Evolutionary conservation across 306 rosid genomes (phyloP).

Genomic region (Vachellia collinsii): DNA sequence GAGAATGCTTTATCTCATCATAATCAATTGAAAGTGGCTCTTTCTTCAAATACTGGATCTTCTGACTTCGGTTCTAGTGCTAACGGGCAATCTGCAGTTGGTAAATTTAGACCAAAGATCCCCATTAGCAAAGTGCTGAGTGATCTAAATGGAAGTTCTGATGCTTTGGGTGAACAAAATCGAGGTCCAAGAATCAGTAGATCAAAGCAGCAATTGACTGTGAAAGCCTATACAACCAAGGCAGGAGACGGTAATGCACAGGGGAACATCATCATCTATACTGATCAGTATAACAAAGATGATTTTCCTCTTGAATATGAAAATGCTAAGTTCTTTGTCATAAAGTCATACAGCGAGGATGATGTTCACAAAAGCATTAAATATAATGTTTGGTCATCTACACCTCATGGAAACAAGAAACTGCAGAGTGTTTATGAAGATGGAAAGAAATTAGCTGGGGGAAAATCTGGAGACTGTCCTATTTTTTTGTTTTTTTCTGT

Average conservation of each 20-base stretch:
- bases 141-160: slow-evolving; percentile 55
- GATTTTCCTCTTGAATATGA: slow-evolving; percentile 64
- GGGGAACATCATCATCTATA: slow-evolving; percentile 67
- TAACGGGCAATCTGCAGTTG: slow-evolving; percentile 52
- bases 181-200: slow-evolving; percentile 85
- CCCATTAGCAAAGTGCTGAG: slow-evolving; percentile 49
- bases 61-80: slow-evolving; percentile 64
- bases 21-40: slow-evolving; percentile 54
- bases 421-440: slow-evolving; percentile 72
- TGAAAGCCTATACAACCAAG: slow-evolving; percentile 73
- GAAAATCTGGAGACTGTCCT: slow-evolving; percentile 70
- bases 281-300: slow-evolving; percentile 83
- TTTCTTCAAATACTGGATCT: slow-evolving; percentile 49
- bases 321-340: slow-evolving; percentile 84
- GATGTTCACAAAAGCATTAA: slow-evolving; percentile 97
- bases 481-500: slow-evolving; percentile 85
- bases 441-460: slow-evolving; percentile 65
- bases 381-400: slow-evolving; percentile 97
- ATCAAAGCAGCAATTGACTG: slow-evolving; percentile 59
- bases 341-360: slow-evolving; percentile 96
- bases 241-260: slow-evolving; percentile 75
- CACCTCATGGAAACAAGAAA: slow-evolving; percentile 95
- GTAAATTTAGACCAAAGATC: slow-evolving; percentile 63
- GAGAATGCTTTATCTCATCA: slow-evolving; percentile 55
- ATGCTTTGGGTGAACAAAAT: slow-evolving; percentile 83